phyloP scores from a whole-genome alignment of 306 rosid species.

The Betula pendula region DNA sequence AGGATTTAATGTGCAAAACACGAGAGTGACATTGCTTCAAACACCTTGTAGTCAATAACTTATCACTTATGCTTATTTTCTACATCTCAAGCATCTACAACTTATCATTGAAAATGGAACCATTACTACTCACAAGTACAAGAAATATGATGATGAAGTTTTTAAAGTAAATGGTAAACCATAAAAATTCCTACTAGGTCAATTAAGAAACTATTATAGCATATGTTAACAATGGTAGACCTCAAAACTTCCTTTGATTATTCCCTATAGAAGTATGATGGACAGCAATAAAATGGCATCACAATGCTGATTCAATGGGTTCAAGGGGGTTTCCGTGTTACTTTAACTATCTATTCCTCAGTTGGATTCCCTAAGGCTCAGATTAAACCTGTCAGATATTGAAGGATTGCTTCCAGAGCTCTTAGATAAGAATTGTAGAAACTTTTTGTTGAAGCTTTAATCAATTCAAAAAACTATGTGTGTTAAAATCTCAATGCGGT shows the following conservation, averaged over 20 bases:
- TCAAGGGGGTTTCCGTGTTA: neutral
- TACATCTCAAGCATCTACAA: neutral
- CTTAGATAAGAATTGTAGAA: neutral
- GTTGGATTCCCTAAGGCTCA: neutral
- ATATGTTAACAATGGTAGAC: too few relatives aligned
- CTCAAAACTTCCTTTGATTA: neutral
- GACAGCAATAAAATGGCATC: neutral
- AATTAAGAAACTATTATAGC: too few relatives aligned
- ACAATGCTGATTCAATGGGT: neutral
- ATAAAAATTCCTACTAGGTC: too few relatives aligned
- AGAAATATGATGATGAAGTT: neutral
- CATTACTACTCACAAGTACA: neutral
- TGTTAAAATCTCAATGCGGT: neutral
- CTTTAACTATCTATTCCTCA: neutral
- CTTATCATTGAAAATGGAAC: neutral
- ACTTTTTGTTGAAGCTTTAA: neutral
- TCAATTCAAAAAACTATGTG: neutral
- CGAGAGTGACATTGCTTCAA: too few relatives aligned
- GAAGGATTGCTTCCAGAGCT: neutral
- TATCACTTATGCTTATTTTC: neutral
- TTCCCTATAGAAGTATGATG: neutral
- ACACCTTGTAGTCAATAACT: too few relatives aligned
- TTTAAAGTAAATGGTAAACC: too few relatives aligned
- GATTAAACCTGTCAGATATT: neutral
- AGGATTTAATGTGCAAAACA: constrained; percentile 1